phyloP scores from a whole-genome alignment of 345 rosid species.

The Eucalyptus grandis region DNA sequence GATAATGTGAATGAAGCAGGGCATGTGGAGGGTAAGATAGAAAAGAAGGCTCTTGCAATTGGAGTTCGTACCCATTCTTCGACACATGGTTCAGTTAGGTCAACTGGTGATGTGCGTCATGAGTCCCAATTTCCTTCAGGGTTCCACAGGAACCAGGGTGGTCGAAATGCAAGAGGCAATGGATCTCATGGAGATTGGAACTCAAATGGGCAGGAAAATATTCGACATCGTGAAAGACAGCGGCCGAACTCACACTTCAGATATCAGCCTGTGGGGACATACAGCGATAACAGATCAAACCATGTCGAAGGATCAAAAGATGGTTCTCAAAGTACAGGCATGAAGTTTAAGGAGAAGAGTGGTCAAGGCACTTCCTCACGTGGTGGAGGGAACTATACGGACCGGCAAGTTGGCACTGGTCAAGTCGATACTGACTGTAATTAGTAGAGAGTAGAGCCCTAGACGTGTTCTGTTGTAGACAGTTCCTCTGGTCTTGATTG shows the following conservation, averaged over 20 bases:
- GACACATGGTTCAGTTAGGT: slow-evolving; percentile 15
- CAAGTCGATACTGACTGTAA: slow-evolving; percentile 23
- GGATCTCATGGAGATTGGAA: slow-evolving; percentile 69
- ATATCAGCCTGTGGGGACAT: slow-evolving; percentile 72
- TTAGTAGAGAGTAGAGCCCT: not conserved
- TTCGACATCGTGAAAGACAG: slow-evolving; percentile 45
- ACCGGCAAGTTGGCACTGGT: slow-evolving; percentile 32
- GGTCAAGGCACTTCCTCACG: slow-evolving; percentile 46
- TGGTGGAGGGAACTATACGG: slow-evolving; percentile 36
- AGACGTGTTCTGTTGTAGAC: not conserved
- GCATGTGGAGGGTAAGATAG: slow-evolving; percentile 39
- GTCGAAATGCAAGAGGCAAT: slow-evolving; percentile 47
- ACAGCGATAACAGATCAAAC: slow-evolving; percentile 14
- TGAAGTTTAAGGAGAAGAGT: slow-evolving; percentile 61
- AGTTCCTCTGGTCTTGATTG: not conserved
- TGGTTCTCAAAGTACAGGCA: slow-evolving; percentile 28
- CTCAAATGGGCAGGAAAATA: slow-evolving; percentile 38
- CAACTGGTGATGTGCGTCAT: slow-evolving; percentile 20
- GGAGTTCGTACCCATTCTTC: slow-evolving; percentile 24
- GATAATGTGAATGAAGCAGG: slow-evolving; percentile 18
- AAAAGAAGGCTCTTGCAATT: slow-evolving; percentile 16
- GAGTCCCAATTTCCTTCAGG: slow-evolving; percentile 33
- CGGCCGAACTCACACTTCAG: slow-evolving; percentile 56
- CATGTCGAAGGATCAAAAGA: slow-evolving; percentile 39
- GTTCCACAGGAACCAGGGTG: slow-evolving; percentile 33